These are phyloP conservation scores for Thelonectria blattea DNA, from an alignment of 2,329 filamentous ascomycete genomes.

Conservation along the genomic window DNA sequence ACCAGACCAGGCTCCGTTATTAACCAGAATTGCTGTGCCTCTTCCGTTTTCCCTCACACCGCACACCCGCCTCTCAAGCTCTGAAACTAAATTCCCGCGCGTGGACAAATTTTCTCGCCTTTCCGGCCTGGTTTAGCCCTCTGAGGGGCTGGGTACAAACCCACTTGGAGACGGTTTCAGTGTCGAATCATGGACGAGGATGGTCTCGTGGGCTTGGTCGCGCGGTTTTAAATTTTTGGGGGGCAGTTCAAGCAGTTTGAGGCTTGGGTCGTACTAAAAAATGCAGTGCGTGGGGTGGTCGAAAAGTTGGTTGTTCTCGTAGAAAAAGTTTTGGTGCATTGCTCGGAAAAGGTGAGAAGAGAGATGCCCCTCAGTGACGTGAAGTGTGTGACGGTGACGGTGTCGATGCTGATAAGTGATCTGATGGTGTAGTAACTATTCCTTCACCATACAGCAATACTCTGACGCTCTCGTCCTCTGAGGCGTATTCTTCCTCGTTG, in stretches of 20 bases:
- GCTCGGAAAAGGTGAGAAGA: no score
- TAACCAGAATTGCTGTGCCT: not conserved
- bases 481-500: not conserved
- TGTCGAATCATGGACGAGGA: not conserved
- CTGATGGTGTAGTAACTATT: no score
- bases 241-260: not conserved
- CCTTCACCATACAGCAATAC: not conserved
- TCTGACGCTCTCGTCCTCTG: not conserved
- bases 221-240: not conserved
- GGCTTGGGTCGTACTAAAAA: not conserved
- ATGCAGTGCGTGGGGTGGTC: not conserved
- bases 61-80: no score
- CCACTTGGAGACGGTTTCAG: not conserved
- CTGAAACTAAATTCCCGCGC: not conserved
- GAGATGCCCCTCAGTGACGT: not conserved
- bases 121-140: not conserved
- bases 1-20: no score
- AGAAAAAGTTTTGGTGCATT: not conserved
- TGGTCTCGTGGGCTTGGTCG: not conserved
- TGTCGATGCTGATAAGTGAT: not conserved
- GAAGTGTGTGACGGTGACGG: not conserved
- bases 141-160: not conserved
- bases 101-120: conserved; percentile 16
- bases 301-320: not conserved
- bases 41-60: not conserved